phyloP scores from a whole-genome alignment of 2,329 filamentous ascomycete genomes.

The Fusarium concolor region DNA sequence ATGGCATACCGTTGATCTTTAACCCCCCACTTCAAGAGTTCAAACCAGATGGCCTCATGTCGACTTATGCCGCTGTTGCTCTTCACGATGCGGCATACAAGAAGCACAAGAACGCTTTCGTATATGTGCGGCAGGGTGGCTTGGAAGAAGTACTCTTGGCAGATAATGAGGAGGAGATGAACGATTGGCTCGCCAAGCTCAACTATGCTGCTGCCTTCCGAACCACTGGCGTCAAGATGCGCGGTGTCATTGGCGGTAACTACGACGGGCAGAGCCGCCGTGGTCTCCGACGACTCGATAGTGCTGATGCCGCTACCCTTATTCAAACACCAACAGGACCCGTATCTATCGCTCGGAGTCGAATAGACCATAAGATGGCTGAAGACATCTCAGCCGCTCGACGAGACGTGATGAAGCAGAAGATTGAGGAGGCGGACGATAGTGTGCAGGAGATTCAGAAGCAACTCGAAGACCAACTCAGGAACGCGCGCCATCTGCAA shows the following conservation, averaged over 20 bases:
- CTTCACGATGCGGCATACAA: slow-evolving; percentile 88
- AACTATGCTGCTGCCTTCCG: slow-evolving; percentile 97
- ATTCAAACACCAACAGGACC: slow-evolving; percentile 79
- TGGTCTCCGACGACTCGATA: slow-evolving; percentile 77
- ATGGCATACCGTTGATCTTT: slow-evolving; percentile 84
- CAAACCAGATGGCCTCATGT: slow-evolving; percentile 93
- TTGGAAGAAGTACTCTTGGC: slow-evolving; percentile 92
- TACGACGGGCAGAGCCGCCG: slow-evolving; percentile 85
- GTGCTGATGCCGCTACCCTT: slow-evolving; percentile 67
- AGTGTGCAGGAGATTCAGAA: slow-evolving; percentile 79
- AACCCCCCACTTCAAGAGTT: slow-evolving; percentile 90
- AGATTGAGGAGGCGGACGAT: slow-evolving; percentile 85
- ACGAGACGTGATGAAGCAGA: slow-evolving; percentile 82
- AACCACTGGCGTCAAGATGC: slow-evolving; percentile 89
- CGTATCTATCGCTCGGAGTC: slow-evolving; percentile 77
- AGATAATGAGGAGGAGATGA: slow-evolving; percentile 90
- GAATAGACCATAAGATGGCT: slow-evolving; percentile 83
- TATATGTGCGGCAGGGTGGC: slow-evolving; percentile 87
- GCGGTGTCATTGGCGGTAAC: slow-evolving; percentile 84
- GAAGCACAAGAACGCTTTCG: slow-evolving; percentile 95
- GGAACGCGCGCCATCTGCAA: slow-evolving; percentile 90
- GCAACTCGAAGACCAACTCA: slow-evolving; percentile 82
- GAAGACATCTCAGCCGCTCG: slow-evolving; percentile 87
- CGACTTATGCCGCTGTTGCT: slow-evolving; percentile 91
- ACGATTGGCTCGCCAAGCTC: slow-evolving; percentile 95